Conservation (phyloP, 2,329 filamentous ascomycete species). For the Fusarium verrucosum region DNA sequence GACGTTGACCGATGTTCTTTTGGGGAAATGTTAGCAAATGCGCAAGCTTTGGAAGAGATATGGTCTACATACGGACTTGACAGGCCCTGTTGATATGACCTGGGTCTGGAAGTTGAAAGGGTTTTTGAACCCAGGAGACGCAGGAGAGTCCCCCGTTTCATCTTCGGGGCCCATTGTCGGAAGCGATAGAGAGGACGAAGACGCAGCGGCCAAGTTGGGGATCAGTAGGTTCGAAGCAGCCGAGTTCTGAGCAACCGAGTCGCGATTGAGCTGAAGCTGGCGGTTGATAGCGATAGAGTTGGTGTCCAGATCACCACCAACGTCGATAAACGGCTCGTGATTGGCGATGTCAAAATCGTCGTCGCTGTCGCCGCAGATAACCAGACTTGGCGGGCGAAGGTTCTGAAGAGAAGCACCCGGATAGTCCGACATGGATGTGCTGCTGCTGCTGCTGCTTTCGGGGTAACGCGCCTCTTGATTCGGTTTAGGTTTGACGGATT, state of each 20-base stretch:
- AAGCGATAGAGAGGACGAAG: constrained; percentile 29
- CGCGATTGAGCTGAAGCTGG: constrained; percentile 31
- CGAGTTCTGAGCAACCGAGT: constrained; percentile 30
- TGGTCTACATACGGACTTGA: constrained; percentile 73
- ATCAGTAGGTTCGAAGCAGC: constrained; percentile 32
- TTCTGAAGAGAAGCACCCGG: constrained; percentile 36
- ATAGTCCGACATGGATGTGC: constrained; percentile 39
- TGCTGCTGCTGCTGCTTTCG: constrained; percentile 30
- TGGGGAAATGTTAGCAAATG: constrained; percentile 9
- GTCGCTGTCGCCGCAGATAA: constrained; percentile 37
- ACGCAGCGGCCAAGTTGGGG: constrained; percentile 19
- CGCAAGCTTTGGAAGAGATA: background rate
- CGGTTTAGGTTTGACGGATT: constrained; percentile 19
- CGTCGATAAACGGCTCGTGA: constrained; percentile 10
- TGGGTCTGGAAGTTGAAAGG: constrained; percentile 97
- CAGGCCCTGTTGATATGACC: constrained; percentile 75
- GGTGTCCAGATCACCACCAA: constrained; percentile 8
- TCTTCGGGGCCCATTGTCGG: constrained; percentile 34
- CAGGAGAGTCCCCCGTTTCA: constrained; percentile 16
- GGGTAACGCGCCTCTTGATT: constrained; percentile 28
- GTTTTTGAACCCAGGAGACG: constrained; percentile 56
- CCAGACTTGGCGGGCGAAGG: constrained; percentile 41
- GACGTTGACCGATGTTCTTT: constrained; percentile 87
- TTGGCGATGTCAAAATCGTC: constrained; percentile 22
- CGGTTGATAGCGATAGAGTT: constrained; percentile 16